Evolutionary conservation across 1,139 yeast genomes (phyloP).

Genomic region (Lodderomyces metapsilosis): DNA sequence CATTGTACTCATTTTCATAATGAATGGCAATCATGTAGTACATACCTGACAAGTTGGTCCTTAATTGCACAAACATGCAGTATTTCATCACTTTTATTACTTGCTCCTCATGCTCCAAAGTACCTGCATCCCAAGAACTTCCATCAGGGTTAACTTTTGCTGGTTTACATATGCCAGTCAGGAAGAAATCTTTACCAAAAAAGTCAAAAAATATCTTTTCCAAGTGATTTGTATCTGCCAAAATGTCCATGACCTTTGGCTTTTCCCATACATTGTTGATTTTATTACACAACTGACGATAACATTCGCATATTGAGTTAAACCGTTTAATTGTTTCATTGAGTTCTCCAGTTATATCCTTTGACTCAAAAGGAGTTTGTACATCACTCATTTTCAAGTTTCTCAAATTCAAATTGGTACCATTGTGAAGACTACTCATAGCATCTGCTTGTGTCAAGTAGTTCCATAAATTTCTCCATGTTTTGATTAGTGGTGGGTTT

Average conservation of each 20-base stretch:
- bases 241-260: slow-evolving; percentile 39
- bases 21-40: slow-evolving; percentile 45
- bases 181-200: slow-evolving; percentile 47
- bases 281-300: slow-evolving; percentile 30
- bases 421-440: slow-evolving; percentile 32
- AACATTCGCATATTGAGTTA: slow-evolving; percentile 24
- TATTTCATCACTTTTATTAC: slow-evolving; percentile 36
- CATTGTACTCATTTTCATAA: slow-evolving; percentile 36
- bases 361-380: slow-evolving; percentile 21
- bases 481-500: slow-evolving; percentile 24
- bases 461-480: slow-evolving; percentile 44
- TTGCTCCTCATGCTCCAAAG: slow-evolving; percentile 22
- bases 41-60: slow-evolving; percentile 45
- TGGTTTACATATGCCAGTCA: slow-evolving; percentile 39
- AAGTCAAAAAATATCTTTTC: slow-evolving; percentile 37
- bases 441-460: slow-evolving; percentile 34
- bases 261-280: slow-evolving; percentile 29
- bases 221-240: slow-evolving; percentile 37
- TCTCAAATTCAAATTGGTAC: slow-evolving; percentile 29
- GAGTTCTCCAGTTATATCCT: slow-evolving; percentile 20
- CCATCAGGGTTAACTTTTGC: slow-evolving; percentile 15
- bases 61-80: slow-evolving; percentile 34
- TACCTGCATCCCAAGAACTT: slow-evolving; percentile 16
- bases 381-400: slow-evolving; percentile 35
- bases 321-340: slow-evolving; percentile 17